Base-by-base conservation (phyloP, 1,284 basidiomycete genomes). In the Cutaneotrichosporon sp. region DNA sequence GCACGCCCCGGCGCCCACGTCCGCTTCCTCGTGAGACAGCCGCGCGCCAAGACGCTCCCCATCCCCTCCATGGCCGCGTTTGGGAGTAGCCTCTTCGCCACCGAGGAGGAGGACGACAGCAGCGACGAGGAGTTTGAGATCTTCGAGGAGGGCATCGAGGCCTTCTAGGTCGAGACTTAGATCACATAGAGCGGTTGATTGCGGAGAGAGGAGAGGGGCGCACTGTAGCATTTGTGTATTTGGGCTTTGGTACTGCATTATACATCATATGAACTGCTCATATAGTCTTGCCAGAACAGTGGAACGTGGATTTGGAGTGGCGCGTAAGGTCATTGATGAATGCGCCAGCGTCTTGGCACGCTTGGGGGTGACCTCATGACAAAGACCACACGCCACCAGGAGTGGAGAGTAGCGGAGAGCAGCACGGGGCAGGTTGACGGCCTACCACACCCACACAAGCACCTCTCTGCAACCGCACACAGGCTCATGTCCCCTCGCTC, bases 211-310 rank as follows among this genome's bases (percentile, higher is more conserved):
- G 13, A 24, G 24, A 42, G 38, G 38, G 10, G 25, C 45, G 22
- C 45, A 47, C 45, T 47, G 45, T 47, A 47, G 45, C 45, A 47
- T 47, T 47, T 47, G 45, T 27, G 25, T 47, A 47, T 47, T n/a
- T 47, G 10, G 45, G 45, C 45, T 24, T 25, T 11, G 22, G 18
- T 47, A 25, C 22, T 47, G 18, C 38, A 42, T 42, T n/a, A 42
- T 42, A 42, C 18, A 42, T 14, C n/a, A n/a, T 18, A 42, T 42
- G 38, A n/a, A 42, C 16, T 18, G 18, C 18, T 6, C 38, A 47
- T 47, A 47, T 47, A 25, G 25, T 47, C 45, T 42, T 42, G 34
- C 34, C 5, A 14, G 11, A 13, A 36, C 18, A 16, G 4, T 3
- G 4, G 38, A n/a, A 42, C 0, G 38, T 42, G 38, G 38, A 4